A percentile compares a stretch with the other conserved stretches of the same genome.
Conservation (phyloP, 805 yeast genomes). For the Candida verbasci region DNA sequence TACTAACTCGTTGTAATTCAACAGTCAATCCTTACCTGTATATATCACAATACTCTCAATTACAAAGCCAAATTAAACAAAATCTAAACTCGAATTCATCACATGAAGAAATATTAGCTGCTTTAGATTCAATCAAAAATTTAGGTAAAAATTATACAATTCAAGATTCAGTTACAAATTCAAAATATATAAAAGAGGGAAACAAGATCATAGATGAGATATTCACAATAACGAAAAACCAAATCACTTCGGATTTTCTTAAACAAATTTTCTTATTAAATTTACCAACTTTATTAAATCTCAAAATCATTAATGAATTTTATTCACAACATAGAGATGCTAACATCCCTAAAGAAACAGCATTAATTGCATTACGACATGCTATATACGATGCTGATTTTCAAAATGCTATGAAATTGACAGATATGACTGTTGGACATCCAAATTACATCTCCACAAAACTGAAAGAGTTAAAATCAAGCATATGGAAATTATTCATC, state of each 20-base stretch:
- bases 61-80: slow-evolving; percentile 4
- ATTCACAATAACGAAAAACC: slow-evolving; percentile 4
- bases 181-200: slow-evolving; percentile 6
- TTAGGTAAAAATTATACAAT: slow-evolving; percentile 1
- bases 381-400: slow-evolving; percentile 58
- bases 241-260: slow-evolving; percentile 21
- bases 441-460: slow-evolving; percentile 41
- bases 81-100: slow-evolving; percentile 5
- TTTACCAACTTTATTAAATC: slow-evolving; percentile 26
- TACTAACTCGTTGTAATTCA: slow-evolving; percentile 3
- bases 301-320: slow-evolving; percentile 23
- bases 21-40: slow-evolving; percentile 6
- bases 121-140: slow-evolving; percentile 5
- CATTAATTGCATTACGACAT: slow-evolving; percentile 61
- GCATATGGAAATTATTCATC: slow-evolving; percentile 26
- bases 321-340: slow-evolving; percentile 16
- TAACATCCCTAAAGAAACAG: slow-evolving; percentile 32
- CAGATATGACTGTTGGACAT: slow-evolving; percentile 61
- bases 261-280: slow-evolving; percentile 26
- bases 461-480: slow-evolving; percentile 25
- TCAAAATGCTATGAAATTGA: slow-evolving; percentile 49
- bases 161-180: slow-evolving; percentile 9
- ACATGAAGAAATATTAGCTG: slow-evolving; percentile 3
- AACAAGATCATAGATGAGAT: slow-evolving; percentile 6
- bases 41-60: slow-evolving; percentile 2